Conservation (phyloP, 1,284 basidiomycete genomes). For the Wallemia ichthyophaga region DNA sequence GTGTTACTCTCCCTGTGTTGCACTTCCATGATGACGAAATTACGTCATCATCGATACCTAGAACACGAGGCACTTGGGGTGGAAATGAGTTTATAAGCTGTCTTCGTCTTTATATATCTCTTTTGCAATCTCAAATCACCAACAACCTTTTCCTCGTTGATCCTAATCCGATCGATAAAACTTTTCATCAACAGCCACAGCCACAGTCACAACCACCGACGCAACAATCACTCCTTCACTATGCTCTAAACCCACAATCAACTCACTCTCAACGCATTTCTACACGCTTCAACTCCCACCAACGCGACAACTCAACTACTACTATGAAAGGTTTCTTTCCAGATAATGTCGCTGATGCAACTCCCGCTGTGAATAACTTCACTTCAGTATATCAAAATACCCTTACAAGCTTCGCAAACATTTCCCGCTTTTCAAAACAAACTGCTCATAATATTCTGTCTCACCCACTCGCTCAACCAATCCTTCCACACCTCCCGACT, state of each 20-base stretch:
- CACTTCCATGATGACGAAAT: slow-evolving; percentile 85
- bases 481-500: slow-evolving; percentile 71
- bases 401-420: slow-evolving; percentile 57
- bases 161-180: slow-evolving; percentile 31
- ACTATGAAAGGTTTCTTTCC: slow-evolving; percentile 15
- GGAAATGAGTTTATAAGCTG: slow-evolving; percentile 37
- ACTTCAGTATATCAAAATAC: slow-evolving; percentile 13
- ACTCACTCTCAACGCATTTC: neutral
- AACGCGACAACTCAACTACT: slow-evolving; percentile 1
- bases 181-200: slow-evolving; percentile 3
- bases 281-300: neutral
- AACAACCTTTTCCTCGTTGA: slow-evolving; percentile 66
- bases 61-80: slow-evolving; percentile 18
- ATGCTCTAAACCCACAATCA: neutral
- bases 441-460: slow-evolving; percentile 72
- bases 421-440: slow-evolving; percentile 60
- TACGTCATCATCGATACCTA: slow-evolving; percentile 8
- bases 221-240: neutral
- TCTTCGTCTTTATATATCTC: slow-evolving; percentile 34
- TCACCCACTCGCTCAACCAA: slow-evolving; percentile 73
- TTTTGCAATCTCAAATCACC: slow-evolving; percentile 47
- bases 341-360: slow-evolving; percentile 18
- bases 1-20: slow-evolving; percentile 61
- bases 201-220: slow-evolving; percentile 3
- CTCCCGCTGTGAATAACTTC: slow-evolving; percentile 24